Percentiles rank a stretch among this genome's conserved stretches.
These are phyloP conservation scores for Aspergillus terreus DNA, from an alignment of 2,329 filamentous ascomycete genomes.

Conservation along the genomic window DNA sequence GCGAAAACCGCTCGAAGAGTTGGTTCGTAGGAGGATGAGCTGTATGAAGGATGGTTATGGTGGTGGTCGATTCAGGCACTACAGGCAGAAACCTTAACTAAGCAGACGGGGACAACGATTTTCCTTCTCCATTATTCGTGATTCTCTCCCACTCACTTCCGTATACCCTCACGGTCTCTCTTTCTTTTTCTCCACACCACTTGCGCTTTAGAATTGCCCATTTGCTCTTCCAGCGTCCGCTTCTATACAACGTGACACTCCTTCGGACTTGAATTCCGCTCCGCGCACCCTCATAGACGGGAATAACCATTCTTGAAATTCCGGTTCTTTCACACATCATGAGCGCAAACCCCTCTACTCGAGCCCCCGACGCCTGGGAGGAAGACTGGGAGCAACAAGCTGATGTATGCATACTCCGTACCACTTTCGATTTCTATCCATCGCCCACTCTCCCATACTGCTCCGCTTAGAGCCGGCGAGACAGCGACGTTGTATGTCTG, in stretches of 20 bases:
- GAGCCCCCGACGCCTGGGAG: slow-evolving; percentile 78
- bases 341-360: slow-evolving; percentile 45
- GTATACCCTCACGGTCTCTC: not conserved
- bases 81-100: slow-evolving; percentile 4
- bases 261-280: not conserved
- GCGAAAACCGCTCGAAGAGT: too few species aligned
- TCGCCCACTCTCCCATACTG: not conserved
- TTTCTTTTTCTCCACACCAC: not conserved
- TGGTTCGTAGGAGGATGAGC: not conserved
- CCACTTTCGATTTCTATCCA: not conserved
- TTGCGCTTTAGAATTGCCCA: not conserved
- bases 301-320: not conserved
- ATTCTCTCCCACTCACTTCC: slow-evolving; percentile 8
- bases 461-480: not conserved
- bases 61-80: not conserved
- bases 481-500: not conserved
- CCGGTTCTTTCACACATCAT: slow-evolving; percentile 20
- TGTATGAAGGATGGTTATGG: not conserved
- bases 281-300: not conserved
- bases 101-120: slow-evolving; percentile 8
- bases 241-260: not conserved
- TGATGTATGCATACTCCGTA: slow-evolving; percentile 53
- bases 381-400: slow-evolving; percentile 83
- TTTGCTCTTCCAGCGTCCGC: not conserved
- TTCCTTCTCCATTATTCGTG: slow-evolving; percentile 7